phyloP scores from a whole-genome alignment of 768 basidiomycete genomes.

The Cystobasidiopsis lactophilus region DNA sequence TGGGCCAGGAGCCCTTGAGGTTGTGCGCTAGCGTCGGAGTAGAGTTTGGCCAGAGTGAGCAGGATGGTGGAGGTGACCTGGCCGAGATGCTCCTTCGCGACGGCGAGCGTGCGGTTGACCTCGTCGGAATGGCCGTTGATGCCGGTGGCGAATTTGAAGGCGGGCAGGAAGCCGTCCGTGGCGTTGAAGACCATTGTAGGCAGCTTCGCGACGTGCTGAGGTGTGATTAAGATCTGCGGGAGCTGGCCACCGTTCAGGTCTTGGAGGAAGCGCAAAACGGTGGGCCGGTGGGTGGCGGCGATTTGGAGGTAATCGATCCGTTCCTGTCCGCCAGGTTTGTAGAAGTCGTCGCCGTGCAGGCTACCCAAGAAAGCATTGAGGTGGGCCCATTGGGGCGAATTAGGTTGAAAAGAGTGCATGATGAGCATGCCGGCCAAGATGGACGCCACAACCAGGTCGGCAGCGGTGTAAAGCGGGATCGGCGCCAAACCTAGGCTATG shows the following conservation, averaged over 20 bases:
- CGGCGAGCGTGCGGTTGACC: conserved; percentile 16
- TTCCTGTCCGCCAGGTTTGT: conserved; percentile 20
- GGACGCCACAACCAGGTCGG: not conserved
- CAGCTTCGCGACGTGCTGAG: conserved; percentile 27
- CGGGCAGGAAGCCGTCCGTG: conserved; percentile 24
- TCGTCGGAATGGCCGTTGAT: not conserved
- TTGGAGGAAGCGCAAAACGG: conserved; percentile 24
- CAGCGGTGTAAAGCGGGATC: not conserved
- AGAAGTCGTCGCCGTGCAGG: not conserved
- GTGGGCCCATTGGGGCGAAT: not conserved
- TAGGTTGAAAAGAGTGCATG: not conserved
- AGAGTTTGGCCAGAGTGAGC: conserved; percentile 31
- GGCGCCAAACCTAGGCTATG: no score
- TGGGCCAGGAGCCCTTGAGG: conserved; percentile 17
- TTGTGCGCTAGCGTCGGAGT: conserved; percentile 26
- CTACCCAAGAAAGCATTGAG: not conserved
- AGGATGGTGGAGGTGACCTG: conserved; percentile 28
- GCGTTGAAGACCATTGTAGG: conserved; percentile 27
- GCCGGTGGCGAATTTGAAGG: not conserved
- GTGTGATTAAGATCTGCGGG: conserved; percentile 29
- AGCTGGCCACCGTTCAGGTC: conserved; percentile 27
- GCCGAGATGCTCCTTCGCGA: conserved; percentile 20
- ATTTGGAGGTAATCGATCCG: conserved; percentile 24
- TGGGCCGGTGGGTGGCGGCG: conserved; percentile 25
- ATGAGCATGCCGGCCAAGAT: not conserved